phyloP scores from a whole-genome alignment of 2,329 filamentous ascomycete genomes.

The Fusarium incarnatum region DNA sequence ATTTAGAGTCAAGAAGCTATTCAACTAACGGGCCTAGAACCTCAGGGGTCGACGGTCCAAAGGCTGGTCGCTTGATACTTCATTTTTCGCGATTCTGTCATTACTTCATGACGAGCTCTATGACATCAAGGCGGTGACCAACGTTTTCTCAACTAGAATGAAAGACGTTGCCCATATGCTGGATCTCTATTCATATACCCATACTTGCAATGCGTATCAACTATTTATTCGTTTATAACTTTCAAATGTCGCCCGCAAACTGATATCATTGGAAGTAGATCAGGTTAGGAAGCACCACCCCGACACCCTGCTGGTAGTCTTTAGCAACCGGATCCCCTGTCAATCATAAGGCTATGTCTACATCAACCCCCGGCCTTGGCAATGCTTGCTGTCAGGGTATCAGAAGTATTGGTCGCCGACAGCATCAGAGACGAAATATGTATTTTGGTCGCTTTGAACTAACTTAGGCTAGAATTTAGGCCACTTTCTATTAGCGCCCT shows the following conservation, averaged over 20 bases:
- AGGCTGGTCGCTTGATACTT: background rate
- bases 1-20: conserved; percentile 20
- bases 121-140: background rate
- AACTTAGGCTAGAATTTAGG: background rate
- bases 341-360: conserved; percentile 43
- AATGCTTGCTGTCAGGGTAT: conserved; percentile 32
- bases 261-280: conserved; percentile 8
- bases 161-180: background rate
- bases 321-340: conserved; percentile 32
- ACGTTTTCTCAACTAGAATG: too few species aligned
- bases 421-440: background rate
- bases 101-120: background rate
- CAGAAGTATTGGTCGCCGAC: background rate
- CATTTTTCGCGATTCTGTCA: background rate
- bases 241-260: background rate
- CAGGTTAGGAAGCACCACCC: background rate
- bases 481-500: background rate
- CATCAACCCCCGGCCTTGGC: conserved; percentile 32
- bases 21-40: conserved; percentile 8
- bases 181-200: background rate
- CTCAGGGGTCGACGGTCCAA: background rate
- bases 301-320: conserved; percentile 32
- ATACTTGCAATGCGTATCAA: background rate
- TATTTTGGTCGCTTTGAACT: background rate
- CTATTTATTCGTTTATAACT: background rate